phyloP scores from a whole-genome alignment of 2,329 filamentous ascomycete genomes.

The Apiospora kogelbergensis region DNA sequence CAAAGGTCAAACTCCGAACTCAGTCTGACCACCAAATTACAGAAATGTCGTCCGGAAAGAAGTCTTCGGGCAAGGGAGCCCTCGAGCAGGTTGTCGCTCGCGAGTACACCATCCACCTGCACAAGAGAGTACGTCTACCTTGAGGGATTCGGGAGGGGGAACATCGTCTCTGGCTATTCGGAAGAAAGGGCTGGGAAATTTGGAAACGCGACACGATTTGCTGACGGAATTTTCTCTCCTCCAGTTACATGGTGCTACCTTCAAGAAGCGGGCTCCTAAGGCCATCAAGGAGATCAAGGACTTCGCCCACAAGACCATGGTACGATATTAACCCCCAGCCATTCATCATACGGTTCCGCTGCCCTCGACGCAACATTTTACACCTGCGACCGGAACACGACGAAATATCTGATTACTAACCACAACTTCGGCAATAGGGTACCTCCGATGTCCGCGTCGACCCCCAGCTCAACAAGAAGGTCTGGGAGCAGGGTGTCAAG shows the following conservation, averaged over 20 bases:
- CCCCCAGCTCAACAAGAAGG: conserved; percentile 99
- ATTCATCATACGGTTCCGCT: background rate
- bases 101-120: conserved; percentile 99
- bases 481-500: conserved; percentile 99
- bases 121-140: conserved; percentile 86
- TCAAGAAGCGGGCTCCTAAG: conserved; percentile 99
- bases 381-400: background rate
- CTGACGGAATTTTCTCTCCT: conserved; percentile 9
- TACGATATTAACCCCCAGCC: conserved; percentile 52
- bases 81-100: conserved; percentile 98
- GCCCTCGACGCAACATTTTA: background rate
- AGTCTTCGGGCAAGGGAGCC: conserved; percentile 80
- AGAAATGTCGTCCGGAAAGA: conserved; percentile 68
- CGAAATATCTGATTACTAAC: conserved; percentile 19
- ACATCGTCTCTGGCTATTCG: conserved; percentile 8
- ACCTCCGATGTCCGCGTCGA: conserved; percentile 97
- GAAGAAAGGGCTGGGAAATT: conserved; percentile 13
- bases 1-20: background rate
- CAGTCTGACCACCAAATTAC: background rate
- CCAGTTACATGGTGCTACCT: conserved; percentile 92
- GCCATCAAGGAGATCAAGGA: conserved; percentile 99
- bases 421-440: conserved; percentile 58
- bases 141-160: background rate
- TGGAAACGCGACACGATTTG: conserved; percentile 7
- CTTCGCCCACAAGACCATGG: conserved; percentile 94